These are phyloP conservation scores for Nigrospora osmanthi DNA, from an alignment of 2,329 filamentous ascomycete species.

Conservation along the genomic window DNA sequence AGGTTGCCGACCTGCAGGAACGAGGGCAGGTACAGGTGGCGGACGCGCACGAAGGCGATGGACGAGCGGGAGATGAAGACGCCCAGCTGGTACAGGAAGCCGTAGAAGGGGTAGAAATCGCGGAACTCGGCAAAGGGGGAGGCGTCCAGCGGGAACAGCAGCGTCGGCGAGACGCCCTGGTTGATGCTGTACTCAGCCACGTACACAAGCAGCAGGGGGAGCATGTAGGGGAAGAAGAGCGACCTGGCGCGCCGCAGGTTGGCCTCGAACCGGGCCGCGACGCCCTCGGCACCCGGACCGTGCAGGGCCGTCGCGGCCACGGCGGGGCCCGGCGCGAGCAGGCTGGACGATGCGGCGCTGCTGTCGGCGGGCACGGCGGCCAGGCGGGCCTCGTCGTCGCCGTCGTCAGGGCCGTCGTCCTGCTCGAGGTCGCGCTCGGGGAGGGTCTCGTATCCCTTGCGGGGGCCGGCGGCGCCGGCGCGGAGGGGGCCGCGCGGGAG, in stretches of 20 bases:
- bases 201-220: slow-evolving; percentile 86
- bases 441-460: slow-evolving; percentile 47
- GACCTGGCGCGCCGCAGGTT: slow-evolving; percentile 59
- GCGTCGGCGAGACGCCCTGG: slow-evolving; percentile 82
- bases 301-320: slow-evolving; percentile 29
- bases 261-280: slow-evolving; percentile 24
- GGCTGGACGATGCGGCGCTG: slow-evolving; percentile 37
- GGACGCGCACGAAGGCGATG: slow-evolving; percentile 77
- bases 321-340: slow-evolving; percentile 36
- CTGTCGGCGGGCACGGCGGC: slow-evolving; percentile 26
- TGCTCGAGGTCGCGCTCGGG: slow-evolving; percentile 33
- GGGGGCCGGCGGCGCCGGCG: slow-evolving; percentile 24
- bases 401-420: slow-evolving; percentile 31
- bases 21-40: slow-evolving; percentile 73
- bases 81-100: slow-evolving; percentile 88
- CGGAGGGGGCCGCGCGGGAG: slow-evolving; percentile 62
- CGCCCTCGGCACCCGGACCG: slow-evolving; percentile 17
- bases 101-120: slow-evolving; percentile 90
- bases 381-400: slow-evolving; percentile 24
- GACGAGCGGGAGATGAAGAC: slow-evolving; percentile 93
- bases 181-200: slow-evolving; percentile 97
- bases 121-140: slow-evolving; percentile 77
- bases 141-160: slow-evolving; percentile 71
- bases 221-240: slow-evolving; percentile 76
- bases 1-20: slow-evolving; percentile 78